Conservation (phyloP, 495 filamentous ascomycete genomes). For the Aspergillus saccharolyticus region DNA sequence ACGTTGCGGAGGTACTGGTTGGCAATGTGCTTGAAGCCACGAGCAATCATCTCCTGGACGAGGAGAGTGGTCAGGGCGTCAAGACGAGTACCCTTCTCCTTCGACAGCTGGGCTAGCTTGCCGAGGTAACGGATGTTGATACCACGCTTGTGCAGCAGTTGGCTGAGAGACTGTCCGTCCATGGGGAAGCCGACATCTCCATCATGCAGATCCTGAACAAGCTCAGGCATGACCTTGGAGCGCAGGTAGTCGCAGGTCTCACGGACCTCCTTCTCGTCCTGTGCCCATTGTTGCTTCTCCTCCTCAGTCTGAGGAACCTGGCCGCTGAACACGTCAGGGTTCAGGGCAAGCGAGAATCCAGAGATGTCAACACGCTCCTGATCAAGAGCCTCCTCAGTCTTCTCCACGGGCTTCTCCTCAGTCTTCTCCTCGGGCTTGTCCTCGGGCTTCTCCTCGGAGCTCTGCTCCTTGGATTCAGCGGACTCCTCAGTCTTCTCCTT, state of each 20-base stretch:
- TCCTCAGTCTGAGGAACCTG: constrained; percentile 85
- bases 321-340: constrained; percentile 93
- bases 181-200: constrained; percentile 96
- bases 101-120: constrained; percentile 64
- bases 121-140: constrained; percentile 97
- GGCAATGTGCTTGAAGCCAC: constrained; percentile 90
- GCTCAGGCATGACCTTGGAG: constrained; percentile 64
- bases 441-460: constrained; percentile 29
- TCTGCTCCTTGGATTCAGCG: constrained; percentile 24
- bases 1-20: constrained; percentile 73
- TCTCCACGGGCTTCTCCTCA: constrained; percentile 25
- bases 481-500: constrained; percentile 39
- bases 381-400: constrained; percentile 33
- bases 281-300: constrained; percentile 77
- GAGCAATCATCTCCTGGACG: constrained; percentile 86
- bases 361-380: constrained; percentile 73
- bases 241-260: constrained; percentile 75
- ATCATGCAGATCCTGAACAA: constrained; percentile 79
- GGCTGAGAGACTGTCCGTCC: constrained; percentile 87
- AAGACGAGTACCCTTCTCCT: constrained; percentile 63
- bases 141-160: constrained; percentile 91
- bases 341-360: constrained; percentile 79
- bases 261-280: constrained; percentile 86
- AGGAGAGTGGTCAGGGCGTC: constrained; percentile 70
- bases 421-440: constrained; percentile 25